Base-by-base conservation (phyloP, 1,284 basidiomycete genomes). In the Schizophyllum commune region DNA sequence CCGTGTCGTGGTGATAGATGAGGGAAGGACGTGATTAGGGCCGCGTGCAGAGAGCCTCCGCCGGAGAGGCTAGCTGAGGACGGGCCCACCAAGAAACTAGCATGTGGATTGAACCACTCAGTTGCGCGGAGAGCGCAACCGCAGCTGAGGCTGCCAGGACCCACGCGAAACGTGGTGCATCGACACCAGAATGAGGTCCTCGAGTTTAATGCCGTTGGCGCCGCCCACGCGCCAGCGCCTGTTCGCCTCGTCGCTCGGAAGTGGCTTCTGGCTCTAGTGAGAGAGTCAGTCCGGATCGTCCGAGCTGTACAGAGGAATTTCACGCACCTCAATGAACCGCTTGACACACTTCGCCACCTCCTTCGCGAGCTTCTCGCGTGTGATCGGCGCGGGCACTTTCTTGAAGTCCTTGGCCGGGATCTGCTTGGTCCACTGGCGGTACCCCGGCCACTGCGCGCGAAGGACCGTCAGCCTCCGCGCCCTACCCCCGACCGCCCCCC, bases 141-240 rank as follows among this genome's bases (percentile, higher is more conserved):
- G 80, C 56, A 91, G 72, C 61, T 90, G 87, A 47, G 87, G 87
- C 65, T 91, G 88, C 88, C 88, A 91, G 62, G 83, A 85, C 15
- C 88, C 89, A 73, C 87, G 83, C 9, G 86, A 88, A 58, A 91
- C 88, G 63, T 91, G 88, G 72, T 91, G 88, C 58, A 91, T 80
- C 65, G 86, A 86, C 65, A 91, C 84, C 55, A 91, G 79, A 56
- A 85, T 73, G 57, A 91, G 75, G 68, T 91, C 82, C 52, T 85
- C 84, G 13, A 88, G 73, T 53, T 70, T 79, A 71, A 91, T 86
- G 63, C 78, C 74, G 55, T 73, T 63, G 15, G 68, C 68, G 4
- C 69, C 63, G 5, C 86, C 87, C n/a, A 91, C 79, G 64, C 74
- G 76, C 88, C 86, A 91, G 47, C 72, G 71, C 13, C 67, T 11